Evolutionary conservation across 139 green algal species (phyloP).

Genomic region (Coelastrella sp.): DNA sequence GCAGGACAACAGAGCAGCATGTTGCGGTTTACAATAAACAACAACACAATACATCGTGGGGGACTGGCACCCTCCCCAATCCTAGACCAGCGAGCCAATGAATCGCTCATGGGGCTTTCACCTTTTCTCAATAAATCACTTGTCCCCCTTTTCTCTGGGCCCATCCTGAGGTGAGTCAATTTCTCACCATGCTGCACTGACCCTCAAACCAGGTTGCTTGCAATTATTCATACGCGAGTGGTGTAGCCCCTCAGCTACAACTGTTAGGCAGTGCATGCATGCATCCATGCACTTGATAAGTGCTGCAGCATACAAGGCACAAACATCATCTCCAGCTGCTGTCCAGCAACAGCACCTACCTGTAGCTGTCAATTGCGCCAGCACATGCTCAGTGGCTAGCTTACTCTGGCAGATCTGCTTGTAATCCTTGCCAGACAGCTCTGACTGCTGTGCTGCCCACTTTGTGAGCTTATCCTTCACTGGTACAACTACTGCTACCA

Average conservation of each 20-base stretch:
- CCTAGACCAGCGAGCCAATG: too few species aligned
- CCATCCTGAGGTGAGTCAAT: too few species aligned
- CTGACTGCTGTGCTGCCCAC: constrained; percentile 60
- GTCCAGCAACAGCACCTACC: background rate
- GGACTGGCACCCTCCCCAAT: too few species aligned
- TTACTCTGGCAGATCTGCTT: constrained; percentile 20
- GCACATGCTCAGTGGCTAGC: background rate
- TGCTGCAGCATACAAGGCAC: background rate
- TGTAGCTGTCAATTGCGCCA: constrained; percentile 51
- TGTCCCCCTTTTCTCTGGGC: too few species aligned
- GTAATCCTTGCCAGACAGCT: constrained; percentile 4
- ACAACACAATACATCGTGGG: background rate
- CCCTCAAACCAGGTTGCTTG: too few species aligned
- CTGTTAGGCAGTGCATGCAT: too few species aligned
- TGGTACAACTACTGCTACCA: constrained; percentile 94
- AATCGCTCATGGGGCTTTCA: background rate
- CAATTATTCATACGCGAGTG: too few species aligned
- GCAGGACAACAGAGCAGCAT: background rate
- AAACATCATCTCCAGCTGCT: too few species aligned
- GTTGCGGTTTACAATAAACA: background rate
- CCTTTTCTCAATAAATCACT: too few species aligned
- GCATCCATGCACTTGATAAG: too few species aligned
- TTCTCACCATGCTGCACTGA: too few species aligned
- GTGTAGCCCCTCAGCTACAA: too few species aligned
- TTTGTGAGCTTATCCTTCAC: constrained; percentile 61